Base-by-base conservation (phyloP, 2,329 filamentous ascomycete genomes). In the Beauveria rudraprayagi region DNA sequence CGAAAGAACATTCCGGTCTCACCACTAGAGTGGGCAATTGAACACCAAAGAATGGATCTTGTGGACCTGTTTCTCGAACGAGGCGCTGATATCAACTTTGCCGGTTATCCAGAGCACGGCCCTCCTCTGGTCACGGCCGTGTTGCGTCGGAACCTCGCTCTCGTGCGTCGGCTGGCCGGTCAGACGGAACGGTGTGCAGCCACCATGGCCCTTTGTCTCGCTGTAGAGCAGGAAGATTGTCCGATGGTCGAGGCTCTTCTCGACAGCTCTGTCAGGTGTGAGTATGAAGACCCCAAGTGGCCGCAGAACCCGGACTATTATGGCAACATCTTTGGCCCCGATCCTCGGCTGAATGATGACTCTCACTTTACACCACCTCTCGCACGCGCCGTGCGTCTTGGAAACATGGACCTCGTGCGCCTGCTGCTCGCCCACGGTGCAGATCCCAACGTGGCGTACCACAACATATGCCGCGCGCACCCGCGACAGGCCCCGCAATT, bases 381-480 rank as follows among this genome's bases (percentile, higher is more conserved):
- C 44, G 55, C 44, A 24, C 44, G 55, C 16, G 55, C 55, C n/a
- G 44, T 50, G 28, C 47, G 55, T 26, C 44, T 57, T 6, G 55
- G 55, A 9, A 57, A 57, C 34, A 8, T 41, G 14, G 44, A 50
- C 5, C 30, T 57, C 8, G 55, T 57, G 17, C 44, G 44, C 34
- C 28, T 50, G 55, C 55, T 57, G 6, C 55, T 57, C n/a, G 43
- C 44, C 19, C 44, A 57, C 44, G 55, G 55, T 24, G 55, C 55
- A n/a, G 44, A 57, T 28, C 19, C 55, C 55, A 57, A 57, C 30
- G 55, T 50, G n/a, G 55, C 55, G 22, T 57, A 57, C 30, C 55
- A 57, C 17, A 26, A 28, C 16, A 34, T 57, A 11, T 48, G 55
- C 19, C 19, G 26, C 44, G 43, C 28, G 16, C 44, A 57, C n/a